These are phyloP conservation scores for Nakazawaea pomicola DNA, from an alignment of 805 yeast genomes.

Conservation along the genomic window DNA sequence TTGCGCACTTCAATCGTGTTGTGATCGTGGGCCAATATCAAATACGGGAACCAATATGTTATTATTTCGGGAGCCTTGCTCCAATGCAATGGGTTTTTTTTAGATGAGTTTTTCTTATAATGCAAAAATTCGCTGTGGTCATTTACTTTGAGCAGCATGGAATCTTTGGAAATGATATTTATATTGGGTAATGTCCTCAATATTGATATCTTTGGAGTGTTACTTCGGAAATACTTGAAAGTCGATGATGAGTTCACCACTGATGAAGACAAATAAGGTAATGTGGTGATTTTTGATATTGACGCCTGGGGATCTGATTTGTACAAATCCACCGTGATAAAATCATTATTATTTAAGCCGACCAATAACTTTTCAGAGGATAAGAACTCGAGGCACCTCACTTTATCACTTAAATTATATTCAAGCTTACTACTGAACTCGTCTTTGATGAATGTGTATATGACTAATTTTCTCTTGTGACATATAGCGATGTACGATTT, in stretches of 20 bases:
- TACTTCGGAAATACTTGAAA: conserved; percentile 14
- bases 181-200: conserved; percentile 10
- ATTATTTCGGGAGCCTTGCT: conserved; percentile 23
- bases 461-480: conserved; percentile 19
- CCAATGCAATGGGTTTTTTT: conserved; percentile 16
- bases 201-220: conserved; percentile 7
- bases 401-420: conserved; percentile 21
- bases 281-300: neutral
- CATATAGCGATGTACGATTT: conserved; percentile 14
- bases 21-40: conserved; percentile 24
- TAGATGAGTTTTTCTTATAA: conserved; percentile 4
- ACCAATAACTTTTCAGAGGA: conserved; percentile 19
- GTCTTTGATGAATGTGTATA: conserved; percentile 20
- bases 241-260: conserved; percentile 12
- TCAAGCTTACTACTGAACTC: conserved; percentile 21
- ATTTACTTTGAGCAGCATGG: conserved; percentile 10
- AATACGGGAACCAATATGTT: conserved; percentile 35
- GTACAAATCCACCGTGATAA: conserved; percentile 13
- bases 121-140: conserved; percentile 5
- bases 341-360: conserved; percentile 21
- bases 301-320: conserved; percentile 8
- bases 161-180: conserved; percentile 11
- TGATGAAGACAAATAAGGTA: conserved; percentile 11
- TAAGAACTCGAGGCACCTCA: conserved; percentile 21
- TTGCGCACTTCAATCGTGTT: conserved; percentile 33